These are phyloP conservation scores for Smallanthus sonchifolius DNA, from an alignment of 129 eudicot genomes.

Conservation along the genomic window DNA sequence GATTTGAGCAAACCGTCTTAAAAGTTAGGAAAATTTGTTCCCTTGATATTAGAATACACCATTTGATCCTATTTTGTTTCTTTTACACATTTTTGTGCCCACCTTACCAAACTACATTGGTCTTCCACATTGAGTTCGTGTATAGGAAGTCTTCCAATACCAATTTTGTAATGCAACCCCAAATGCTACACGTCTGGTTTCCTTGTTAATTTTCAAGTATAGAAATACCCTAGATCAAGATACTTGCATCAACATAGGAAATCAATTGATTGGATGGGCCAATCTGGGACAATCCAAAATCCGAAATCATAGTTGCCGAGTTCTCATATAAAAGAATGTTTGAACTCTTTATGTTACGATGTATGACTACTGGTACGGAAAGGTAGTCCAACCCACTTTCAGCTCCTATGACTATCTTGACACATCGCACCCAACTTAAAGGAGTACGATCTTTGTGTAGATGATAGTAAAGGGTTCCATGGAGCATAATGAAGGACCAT, in stretches of 20 bases:
- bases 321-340: too few species aligned
- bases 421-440: too few species aligned
- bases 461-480: too few species aligned
- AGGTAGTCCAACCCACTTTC: too few species aligned
- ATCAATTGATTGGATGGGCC: constrained; percentile 4
- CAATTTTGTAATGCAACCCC: constrained; percentile 24
- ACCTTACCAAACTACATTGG: constrained; percentile 17
- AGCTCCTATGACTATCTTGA: too few species aligned
- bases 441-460: too few species aligned
- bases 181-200: constrained; percentile 27
- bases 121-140: constrained; percentile 2
- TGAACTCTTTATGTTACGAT: too few species aligned
- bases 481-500: constrained; percentile 12
- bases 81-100: constrained; percentile 21
- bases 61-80: constrained; percentile 15
- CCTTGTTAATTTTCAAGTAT: constrained; percentile 12
- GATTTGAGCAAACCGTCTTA: constrained; percentile 8
- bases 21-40: not conserved
- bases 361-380: too few species aligned
- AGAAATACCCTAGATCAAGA: constrained; percentile 24
- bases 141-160: constrained; percentile 18
- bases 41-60: constrained; percentile 3
- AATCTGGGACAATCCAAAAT: constrained; percentile 18
- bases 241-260: not conserved
- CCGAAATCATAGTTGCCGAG: too few species aligned